Evolutionary conservation across 2,329 filamentous ascomycete genomes (phyloP).

Genomic region (Xylariaceae sp.): DNA sequence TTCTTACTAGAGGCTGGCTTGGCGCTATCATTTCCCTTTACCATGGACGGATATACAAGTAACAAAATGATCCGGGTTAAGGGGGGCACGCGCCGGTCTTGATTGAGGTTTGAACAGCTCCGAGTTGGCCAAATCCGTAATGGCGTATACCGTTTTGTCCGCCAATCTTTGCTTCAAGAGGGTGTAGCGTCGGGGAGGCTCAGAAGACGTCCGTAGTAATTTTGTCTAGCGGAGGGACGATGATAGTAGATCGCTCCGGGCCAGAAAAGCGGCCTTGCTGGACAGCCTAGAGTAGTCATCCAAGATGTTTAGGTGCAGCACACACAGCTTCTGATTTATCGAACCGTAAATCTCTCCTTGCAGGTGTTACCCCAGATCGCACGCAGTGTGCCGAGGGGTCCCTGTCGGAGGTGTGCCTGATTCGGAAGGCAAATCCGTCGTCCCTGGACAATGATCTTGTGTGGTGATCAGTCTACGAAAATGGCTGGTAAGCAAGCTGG

Average conservation of each 20-base stretch:
- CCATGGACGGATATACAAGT: not conserved
- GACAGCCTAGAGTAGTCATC: slow-evolving; percentile 16
- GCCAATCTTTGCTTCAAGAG: slow-evolving; percentile 24
- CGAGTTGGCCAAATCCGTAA: slow-evolving; percentile 20
- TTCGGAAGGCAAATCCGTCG: slow-evolving; percentile 30
- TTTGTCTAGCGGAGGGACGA: slow-evolving; percentile 19
- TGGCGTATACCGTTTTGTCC: slow-evolving; percentile 16
- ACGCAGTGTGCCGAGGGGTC: slow-evolving; percentile 27
- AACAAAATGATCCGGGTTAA: not conserved
- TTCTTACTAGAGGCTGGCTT: not conserved
- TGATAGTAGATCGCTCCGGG: slow-evolving; percentile 21
- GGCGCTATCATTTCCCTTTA: not conserved
- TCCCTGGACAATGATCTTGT: slow-evolving; percentile 32
- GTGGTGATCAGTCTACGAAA: slow-evolving; percentile 19
- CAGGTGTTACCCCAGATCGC: slow-evolving; percentile 29
- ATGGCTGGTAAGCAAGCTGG: slow-evolving; percentile 8
- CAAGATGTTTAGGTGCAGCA: slow-evolving; percentile 16
- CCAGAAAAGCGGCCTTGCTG: slow-evolving; percentile 16
- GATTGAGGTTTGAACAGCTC: slow-evolving; percentile 11
- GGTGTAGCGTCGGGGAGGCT: slow-evolving; percentile 13
- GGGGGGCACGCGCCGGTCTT: too few relatives aligned
- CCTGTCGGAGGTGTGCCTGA: slow-evolving; percentile 29
- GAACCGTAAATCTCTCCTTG: slow-evolving; percentile 16
- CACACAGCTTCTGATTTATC: slow-evolving; percentile 14
- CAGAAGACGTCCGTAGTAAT: slow-evolving; percentile 18